Conservation (phyloP, 2,329 filamentous ascomycete species). For the Stagonosporopsis rhizophila region DNA sequence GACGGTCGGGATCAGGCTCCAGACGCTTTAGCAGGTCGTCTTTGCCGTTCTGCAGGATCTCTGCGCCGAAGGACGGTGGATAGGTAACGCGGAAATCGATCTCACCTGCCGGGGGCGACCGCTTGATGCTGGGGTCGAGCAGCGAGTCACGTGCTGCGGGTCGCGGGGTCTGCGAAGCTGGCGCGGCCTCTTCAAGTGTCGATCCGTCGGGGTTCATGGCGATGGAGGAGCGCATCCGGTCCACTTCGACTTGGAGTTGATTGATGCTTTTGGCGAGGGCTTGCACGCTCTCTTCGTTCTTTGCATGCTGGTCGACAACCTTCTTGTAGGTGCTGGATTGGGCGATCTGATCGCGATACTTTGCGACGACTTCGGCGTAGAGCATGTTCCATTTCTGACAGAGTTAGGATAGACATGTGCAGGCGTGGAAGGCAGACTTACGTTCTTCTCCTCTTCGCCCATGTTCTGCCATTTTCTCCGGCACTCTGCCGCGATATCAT, state of each 20-base stretch:
- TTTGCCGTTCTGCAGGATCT: constrained; percentile 59
- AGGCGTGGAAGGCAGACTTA: constrained; percentile 25
- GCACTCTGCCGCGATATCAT: constrained; percentile 53
- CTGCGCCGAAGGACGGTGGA: constrained; percentile 56
- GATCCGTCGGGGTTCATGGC: constrained; percentile 34
- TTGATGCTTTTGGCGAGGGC: constrained; percentile 51
- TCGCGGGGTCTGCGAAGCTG: constrained; percentile 28
- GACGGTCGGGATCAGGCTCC: constrained; percentile 54
- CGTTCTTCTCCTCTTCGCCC: constrained; percentile 49
- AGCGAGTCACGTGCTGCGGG: constrained; percentile 39
- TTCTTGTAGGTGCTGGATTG: constrained; percentile 47
- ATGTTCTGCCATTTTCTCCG: constrained; percentile 49
- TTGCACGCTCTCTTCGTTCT: constrained; percentile 50
- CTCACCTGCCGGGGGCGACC: constrained; percentile 50
- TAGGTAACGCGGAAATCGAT: constrained; percentile 60
- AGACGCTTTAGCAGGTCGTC: constrained; percentile 60
- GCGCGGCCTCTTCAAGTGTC: constrained; percentile 18
- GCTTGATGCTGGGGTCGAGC: constrained; percentile 46
- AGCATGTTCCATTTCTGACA: constrained; percentile 51
- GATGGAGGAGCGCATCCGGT: constrained; percentile 47
- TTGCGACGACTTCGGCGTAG: constrained; percentile 50
- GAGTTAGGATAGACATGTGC: constrained; percentile 18
- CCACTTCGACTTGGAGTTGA: constrained; percentile 50
- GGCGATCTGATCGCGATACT: constrained; percentile 49
- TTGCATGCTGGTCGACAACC: constrained; percentile 47